Conservation (phyloP, 2,329 filamentous ascomycete genomes). For the Arthroderma sp. region DNA sequence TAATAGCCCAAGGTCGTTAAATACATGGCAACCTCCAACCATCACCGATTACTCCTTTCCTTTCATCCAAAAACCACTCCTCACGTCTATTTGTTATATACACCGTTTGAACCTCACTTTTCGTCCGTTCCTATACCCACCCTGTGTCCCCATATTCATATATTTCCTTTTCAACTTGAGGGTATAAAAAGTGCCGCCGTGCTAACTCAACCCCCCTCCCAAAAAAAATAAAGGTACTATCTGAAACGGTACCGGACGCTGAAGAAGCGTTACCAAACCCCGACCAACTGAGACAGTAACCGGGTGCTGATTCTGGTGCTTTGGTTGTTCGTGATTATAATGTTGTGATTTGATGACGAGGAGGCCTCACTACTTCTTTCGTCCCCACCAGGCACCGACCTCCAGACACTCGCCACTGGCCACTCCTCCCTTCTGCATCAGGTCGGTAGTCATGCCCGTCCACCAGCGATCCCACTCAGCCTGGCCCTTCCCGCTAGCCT, state of each 20-base stretch:
- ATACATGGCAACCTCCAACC: background rate
- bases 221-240: slow-evolving; percentile 64
- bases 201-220: background rate
- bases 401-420: slow-evolving; percentile 75
- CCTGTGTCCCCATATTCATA: background rate
- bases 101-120: background rate
- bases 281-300: slow-evolving; percentile 17
- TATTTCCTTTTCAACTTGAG: background rate
- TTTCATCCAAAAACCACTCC: background rate
- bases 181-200: background rate
- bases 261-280: slow-evolving; percentile 60
- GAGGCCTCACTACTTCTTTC: slow-evolving; percentile 42
- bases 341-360: background rate
- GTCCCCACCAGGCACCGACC: slow-evolving; percentile 53
- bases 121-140: background rate
- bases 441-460: slow-evolving; percentile 70
- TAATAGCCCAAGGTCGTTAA: background rate
- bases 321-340: background rate
- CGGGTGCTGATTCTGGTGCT: background rate
- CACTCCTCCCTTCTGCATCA: slow-evolving; percentile 67
- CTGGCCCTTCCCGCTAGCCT: slow-evolving; percentile 72
- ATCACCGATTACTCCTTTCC: background rate
- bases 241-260: slow-evolving; percentile 81
- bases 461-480: slow-evolving; percentile 91
- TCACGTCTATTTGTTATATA: background rate